phyloP scores from a whole-genome alignment of 345 rosid genomes.

The Arabidopsis suecica region DNA sequence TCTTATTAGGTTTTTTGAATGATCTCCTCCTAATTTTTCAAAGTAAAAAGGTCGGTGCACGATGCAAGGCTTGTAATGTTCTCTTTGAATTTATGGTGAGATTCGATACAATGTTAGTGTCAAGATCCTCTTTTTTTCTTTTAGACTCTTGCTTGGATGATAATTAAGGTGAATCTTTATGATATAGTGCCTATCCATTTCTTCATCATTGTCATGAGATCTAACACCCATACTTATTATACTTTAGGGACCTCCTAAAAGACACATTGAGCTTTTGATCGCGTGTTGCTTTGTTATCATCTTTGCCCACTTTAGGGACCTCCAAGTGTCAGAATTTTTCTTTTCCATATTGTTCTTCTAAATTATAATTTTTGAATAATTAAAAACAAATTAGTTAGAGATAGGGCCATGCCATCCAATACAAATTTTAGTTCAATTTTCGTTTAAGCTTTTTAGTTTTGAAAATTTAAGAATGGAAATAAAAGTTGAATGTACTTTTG shows the following conservation, averaged over 20 bases:
- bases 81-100: slow-evolving; percentile 35
- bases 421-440: not conserved
- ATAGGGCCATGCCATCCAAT: slow-evolving; percentile 17
- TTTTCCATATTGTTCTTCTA: not conserved
- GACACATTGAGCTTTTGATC: slow-evolving; percentile 34
- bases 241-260: slow-evolving; percentile 38
- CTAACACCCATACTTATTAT: slow-evolving; percentile 41
- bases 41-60: slow-evolving; percentile 39
- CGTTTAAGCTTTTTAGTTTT: slow-evolving; percentile 13
- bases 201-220: slow-evolving; percentile 36
- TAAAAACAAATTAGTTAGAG: too few relatives aligned
- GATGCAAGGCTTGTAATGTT: slow-evolving; percentile 39
- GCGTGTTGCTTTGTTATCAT: slow-evolving; percentile 44
- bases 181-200: slow-evolving; percentile 50
- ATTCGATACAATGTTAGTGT: slow-evolving; percentile 39
- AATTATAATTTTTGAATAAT: not conserved
- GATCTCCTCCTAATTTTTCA: slow-evolving; percentile 20
- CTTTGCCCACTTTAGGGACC: slow-evolving; percentile 38
- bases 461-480: not conserved
- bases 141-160: slow-evolving; percentile 36
- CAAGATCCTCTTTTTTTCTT: slow-evolving; percentile 34
- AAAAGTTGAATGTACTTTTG: not conserved
- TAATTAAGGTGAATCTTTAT: slow-evolving; percentile 44
- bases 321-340: slow-evolving; percentile 38
- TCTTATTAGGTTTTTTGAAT: slow-evolving; percentile 42